Percentiles rank a stretch among this genome's conserved stretches.
Evolutionary conservation across 2,329 filamentous ascomycete genomes (phyloP).

Genomic region (Aspergillus costaricaensis): DNA sequence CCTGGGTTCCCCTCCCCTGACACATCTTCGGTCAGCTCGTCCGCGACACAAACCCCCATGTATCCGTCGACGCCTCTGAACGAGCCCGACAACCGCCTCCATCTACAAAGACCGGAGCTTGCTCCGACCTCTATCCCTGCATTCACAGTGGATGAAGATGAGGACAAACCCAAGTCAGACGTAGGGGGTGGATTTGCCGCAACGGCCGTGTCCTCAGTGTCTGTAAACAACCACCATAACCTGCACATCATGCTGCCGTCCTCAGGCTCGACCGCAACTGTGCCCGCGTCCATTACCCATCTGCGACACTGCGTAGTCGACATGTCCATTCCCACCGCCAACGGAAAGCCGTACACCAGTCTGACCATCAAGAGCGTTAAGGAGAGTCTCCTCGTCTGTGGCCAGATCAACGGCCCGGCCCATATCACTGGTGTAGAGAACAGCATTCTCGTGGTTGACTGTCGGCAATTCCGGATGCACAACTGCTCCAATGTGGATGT

Average conservation of each 20-base stretch:
- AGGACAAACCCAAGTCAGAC: slow-evolving; percentile 18
- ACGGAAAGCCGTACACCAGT: slow-evolving; percentile 68
- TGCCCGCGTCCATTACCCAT: slow-evolving; percentile 71
- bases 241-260: slow-evolving; percentile 76
- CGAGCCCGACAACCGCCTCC: slow-evolving; percentile 34
- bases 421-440: slow-evolving; percentile 77
- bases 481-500: slow-evolving; percentile 78
- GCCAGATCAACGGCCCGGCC: slow-evolving; percentile 74
- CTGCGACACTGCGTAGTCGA: slow-evolving; percentile 74
- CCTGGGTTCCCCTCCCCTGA: slow-evolving; percentile 46
- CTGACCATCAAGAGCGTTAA: slow-evolving; percentile 69
- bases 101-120: slow-evolving; percentile 38
- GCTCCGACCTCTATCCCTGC: slow-evolving; percentile 39
- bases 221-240: slow-evolving; percentile 67
- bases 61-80: slow-evolving; percentile 41
- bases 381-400: slow-evolving; percentile 73
- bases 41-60: slow-evolving; percentile 36
- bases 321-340: slow-evolving; percentile 66
- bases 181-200: slow-evolving; percentile 56
- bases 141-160: slow-evolving; percentile 25
- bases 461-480: slow-evolving; percentile 91
- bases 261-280: slow-evolving; percentile 69
- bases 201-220: slow-evolving; percentile 54
- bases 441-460: slow-evolving; percentile 74
- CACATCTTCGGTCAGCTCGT: slow-evolving; percentile 46